Conservation (phyloP, 1,284 basidiomycete species). For the Trametes sp. region DNA sequence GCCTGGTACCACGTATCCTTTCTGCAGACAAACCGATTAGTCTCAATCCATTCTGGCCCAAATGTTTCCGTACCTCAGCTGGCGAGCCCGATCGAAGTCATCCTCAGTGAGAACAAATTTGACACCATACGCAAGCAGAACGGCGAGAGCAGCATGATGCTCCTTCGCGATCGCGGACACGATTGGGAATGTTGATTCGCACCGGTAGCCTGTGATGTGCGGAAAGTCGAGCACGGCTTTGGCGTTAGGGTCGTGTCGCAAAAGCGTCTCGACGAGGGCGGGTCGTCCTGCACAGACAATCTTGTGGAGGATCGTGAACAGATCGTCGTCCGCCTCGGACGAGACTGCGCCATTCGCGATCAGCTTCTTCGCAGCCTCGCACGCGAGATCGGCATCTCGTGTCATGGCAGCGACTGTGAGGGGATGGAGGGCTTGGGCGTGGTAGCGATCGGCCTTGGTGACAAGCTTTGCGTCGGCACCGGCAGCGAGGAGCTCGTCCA, state of each 20-base stretch:
- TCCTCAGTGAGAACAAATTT: constrained; percentile 44
- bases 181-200: constrained; percentile 45
- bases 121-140: constrained; percentile 51
- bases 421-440: constrained; percentile 48
- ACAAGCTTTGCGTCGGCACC: constrained; percentile 49
- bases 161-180: constrained; percentile 45
- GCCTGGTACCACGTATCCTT: neutral
- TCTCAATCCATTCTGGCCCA: too few species aligned
- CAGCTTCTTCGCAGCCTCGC: constrained; percentile 53
- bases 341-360: constrained; percentile 56
- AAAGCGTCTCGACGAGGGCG: constrained; percentile 53
- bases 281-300: constrained; percentile 49
- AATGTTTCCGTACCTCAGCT: constrained; percentile 38
- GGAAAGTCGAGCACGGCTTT: constrained; percentile 56
- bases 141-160: constrained; percentile 48
- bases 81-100: constrained; percentile 41
- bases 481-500: constrained; percentile 55
- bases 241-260: constrained; percentile 57
- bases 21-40: too few species aligned
- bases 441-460: constrained; percentile 35
- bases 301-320: constrained; percentile 58
- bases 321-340: constrained; percentile 53
- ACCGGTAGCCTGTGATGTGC: constrained; percentile 26
- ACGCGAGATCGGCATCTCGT: constrained; percentile 52
- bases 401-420: constrained; percentile 56